Conservation (phyloP, 2,329 filamentous ascomycete species). For the Zasmidium angulare region DNA sequence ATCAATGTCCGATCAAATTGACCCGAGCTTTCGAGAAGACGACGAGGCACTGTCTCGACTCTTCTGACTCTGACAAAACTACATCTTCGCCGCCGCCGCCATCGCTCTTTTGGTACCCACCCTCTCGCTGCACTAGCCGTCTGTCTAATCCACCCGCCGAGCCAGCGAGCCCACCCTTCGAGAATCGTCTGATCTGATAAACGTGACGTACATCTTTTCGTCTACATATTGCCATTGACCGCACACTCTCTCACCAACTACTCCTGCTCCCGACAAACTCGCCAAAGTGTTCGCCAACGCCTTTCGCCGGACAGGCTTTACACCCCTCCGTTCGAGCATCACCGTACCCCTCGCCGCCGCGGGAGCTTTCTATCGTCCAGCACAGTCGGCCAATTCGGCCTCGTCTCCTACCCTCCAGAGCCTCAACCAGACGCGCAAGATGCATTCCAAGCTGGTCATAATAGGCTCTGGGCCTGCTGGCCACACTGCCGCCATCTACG, state of each 20-base stretch:
- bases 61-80: neutral
- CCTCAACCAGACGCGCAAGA: constrained; percentile 54
- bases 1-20: neutral
- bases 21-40: neutral
- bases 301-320: constrained; percentile 63
- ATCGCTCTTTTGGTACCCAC: neutral
- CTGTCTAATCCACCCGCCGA: neutral
- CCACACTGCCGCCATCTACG: constrained; percentile 96
- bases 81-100: neutral
- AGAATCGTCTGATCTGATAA: neutral
- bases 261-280: neutral
- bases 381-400: constrained; percentile 32
- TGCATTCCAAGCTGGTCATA: constrained; percentile 89
- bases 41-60: too few relatives aligned
- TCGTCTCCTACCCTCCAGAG: constrained; percentile 28
- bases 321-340: constrained; percentile 69
- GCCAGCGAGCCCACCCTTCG: neutral
- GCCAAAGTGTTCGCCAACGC: constrained; percentile 88
- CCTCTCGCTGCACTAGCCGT: neutral
- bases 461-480: constrained; percentile 86
- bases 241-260: neutral
- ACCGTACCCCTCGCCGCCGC: constrained; percentile 72
- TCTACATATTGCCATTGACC: neutral
- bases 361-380: constrained; percentile 59
- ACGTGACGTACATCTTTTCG: neutral